Conservation (phyloP, 345 rosid genomes). For the Excoecaria agallocha region DNA sequence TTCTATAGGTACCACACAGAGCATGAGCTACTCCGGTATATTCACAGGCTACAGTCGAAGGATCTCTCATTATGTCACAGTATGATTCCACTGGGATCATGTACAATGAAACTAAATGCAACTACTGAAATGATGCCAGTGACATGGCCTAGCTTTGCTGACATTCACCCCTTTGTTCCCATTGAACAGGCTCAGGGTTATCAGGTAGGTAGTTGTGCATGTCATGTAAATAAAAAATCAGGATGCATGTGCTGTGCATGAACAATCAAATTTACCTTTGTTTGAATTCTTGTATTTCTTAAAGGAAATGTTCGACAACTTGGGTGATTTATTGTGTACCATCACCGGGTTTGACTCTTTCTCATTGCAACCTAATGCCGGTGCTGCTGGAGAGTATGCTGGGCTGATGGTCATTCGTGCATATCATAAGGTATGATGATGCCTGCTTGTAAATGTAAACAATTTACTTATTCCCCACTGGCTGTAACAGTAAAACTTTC, state of each 20-base stretch:
- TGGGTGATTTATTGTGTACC: constrained; percentile 82
- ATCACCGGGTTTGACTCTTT: constrained; percentile 96
- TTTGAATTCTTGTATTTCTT: constrained; percentile 25
- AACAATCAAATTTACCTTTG: constrained; percentile 9
- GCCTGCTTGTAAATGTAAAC: background rate
- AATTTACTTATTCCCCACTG: background rate
- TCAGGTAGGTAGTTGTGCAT: constrained; percentile 51
- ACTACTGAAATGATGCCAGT: constrained; percentile 99
- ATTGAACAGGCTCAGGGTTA: constrained; percentile 77
- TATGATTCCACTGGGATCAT: constrained; percentile 98
- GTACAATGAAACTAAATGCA: constrained; percentile 98
- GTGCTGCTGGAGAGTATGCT: constrained; percentile 98
- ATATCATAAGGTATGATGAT: constrained; percentile 68
- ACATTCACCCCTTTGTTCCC: constrained; percentile 94
- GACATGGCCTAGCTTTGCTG: constrained; percentile 81
- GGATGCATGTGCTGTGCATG: constrained; percentile 3
- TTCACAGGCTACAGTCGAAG: constrained; percentile 70
- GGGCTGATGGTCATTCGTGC: constrained; percentile 99
- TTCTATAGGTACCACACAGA: constrained; percentile 75
- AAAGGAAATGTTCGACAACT: constrained; percentile 87
- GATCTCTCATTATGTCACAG: constrained; percentile 98
- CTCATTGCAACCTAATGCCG: constrained; percentile 99
- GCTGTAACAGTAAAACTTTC: background rate
- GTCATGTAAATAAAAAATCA: background rate
- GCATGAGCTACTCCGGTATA: constrained; percentile 90